phyloP scores from a whole-genome alignment of 139 green algal genomes.

The Diplosphaera chodatii region DNA sequence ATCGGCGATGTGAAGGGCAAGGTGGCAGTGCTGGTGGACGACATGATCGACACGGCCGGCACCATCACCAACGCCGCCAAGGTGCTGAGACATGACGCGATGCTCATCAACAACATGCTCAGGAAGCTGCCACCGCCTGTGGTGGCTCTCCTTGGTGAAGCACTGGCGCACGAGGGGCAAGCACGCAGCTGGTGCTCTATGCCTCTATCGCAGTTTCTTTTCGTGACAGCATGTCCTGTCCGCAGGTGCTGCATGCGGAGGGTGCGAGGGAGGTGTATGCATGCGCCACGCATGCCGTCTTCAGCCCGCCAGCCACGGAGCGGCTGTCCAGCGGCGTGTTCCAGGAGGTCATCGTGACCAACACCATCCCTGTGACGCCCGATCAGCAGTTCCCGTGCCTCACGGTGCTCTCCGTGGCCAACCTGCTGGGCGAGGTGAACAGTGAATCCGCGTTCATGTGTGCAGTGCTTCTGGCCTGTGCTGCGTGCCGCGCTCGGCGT shows the following conservation, averaged over 20 bases:
- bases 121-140: no score
- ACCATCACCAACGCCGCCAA: conserved; percentile 95
- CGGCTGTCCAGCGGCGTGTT: conserved; percentile 85
- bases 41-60: conserved; percentile 99
- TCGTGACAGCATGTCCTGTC: not conserved
- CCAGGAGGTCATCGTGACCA: conserved; percentile 92
- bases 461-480: no score
- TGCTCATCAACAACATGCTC: no score
- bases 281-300: conserved; percentile 95
- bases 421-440: conserved; percentile 83
- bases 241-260: conserved; percentile 63
- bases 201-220: no score
- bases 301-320: conserved; percentile 89
- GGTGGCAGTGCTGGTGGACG: conserved; percentile 97
- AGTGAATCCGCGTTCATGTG: no score
- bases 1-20: conserved; percentile 98
- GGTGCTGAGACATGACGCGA: conserved; percentile 5
- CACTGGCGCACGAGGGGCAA: no score
- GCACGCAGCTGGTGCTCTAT: no score
- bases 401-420: conserved; percentile 94
- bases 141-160: no score
- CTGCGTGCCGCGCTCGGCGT: no score
- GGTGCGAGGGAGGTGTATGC: conserved; percentile 88
- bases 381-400: conserved; percentile 88
- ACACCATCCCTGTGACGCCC: conserved; percentile 84